Evolutionary conservation across 257 asterid species (phyloP).

Genomic region (Penstemon davidsonii): DNA sequence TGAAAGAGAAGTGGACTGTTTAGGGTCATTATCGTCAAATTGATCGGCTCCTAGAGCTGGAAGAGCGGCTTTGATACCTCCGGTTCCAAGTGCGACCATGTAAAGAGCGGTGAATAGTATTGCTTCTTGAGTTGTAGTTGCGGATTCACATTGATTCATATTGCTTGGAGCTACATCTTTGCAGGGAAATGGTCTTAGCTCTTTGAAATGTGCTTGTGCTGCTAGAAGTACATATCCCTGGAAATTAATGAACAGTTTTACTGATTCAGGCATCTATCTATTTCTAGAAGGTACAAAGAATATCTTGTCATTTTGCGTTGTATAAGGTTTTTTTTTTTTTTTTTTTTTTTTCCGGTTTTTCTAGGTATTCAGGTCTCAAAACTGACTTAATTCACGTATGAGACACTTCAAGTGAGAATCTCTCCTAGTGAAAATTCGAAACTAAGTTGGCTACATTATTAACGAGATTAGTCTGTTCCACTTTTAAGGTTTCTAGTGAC

Average conservation of each 20-base stretch:
- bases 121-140: slow-evolving; percentile 46
- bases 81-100: slow-evolving; percentile 61
- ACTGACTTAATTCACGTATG: too few relatives aligned
- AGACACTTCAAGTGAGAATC: too few relatives aligned
- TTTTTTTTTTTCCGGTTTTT: too few relatives aligned
- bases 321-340: too few relatives aligned
- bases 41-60: slow-evolving; percentile 83
- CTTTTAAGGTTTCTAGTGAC: too few relatives aligned
- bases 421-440: too few relatives aligned
- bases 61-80: slow-evolving; percentile 68
- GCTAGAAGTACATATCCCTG: slow-evolving; percentile 73
- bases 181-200: slow-evolving; percentile 72
- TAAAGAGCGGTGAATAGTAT: slow-evolving; percentile 56
- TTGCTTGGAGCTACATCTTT: slow-evolving; percentile 37
- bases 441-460: too few relatives aligned
- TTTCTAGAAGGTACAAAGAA: too few relatives aligned
- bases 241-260: background rate
- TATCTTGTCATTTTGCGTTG: too few relatives aligned
- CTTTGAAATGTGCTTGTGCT: slow-evolving; percentile 64
- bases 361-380: too few relatives aligned
- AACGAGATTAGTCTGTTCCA: too few relatives aligned
- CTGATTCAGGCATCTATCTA: too few relatives aligned
- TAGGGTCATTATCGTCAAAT: slow-evolving; percentile 58
- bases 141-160: slow-evolving; percentile 40
- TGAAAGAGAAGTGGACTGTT: slow-evolving; percentile 52